Evolutionary conservation across 495 filamentous ascomycete genomes (phyloP).

Genomic region (Annulohypoxylon bovei): DNA sequence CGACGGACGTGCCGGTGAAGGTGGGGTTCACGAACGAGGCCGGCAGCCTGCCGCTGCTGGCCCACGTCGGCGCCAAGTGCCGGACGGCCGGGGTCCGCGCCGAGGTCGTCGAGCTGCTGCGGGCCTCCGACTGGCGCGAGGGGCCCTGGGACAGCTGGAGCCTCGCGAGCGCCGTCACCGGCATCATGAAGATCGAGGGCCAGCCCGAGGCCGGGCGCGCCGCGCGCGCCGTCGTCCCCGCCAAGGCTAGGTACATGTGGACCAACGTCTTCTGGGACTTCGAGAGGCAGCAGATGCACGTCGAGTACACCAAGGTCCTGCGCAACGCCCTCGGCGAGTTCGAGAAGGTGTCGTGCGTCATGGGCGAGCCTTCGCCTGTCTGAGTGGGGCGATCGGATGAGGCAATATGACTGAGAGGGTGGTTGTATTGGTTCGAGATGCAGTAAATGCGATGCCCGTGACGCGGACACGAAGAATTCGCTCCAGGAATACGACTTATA

Average conservation of each 20-base stretch:
- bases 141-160: conserved; percentile 38
- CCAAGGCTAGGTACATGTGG: conserved; percentile 34
- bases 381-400: conserved; percentile 15
- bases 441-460: no score
- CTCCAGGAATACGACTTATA: neutral
- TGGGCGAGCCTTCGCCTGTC: conserved; percentile 15
- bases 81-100: conserved; percentile 20
- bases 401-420: no score
- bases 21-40: conserved; percentile 36
- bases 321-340: conserved; percentile 45
- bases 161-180: conserved; percentile 24
- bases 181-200: conserved; percentile 37
- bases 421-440: no score
- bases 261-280: conserved; percentile 44
- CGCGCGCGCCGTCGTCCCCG: neutral
- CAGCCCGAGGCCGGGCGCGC: conserved; percentile 14
- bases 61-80: conserved; percentile 37
- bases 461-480: neutral
- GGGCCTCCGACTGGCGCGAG: conserved; percentile 31
- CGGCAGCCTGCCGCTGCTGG: conserved; percentile 30
- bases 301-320: conserved; percentile 38
- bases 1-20: neutral
- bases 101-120: conserved; percentile 29
- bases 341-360: conserved; percentile 56
- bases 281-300: conserved; percentile 35